Percentiles rank a stretch among this genome's conserved stretches.
These are phyloP conservation scores for Echeveria elegans DNA, from an alignment of 164 flowering plant genomes.

Conservation along the genomic window DNA sequence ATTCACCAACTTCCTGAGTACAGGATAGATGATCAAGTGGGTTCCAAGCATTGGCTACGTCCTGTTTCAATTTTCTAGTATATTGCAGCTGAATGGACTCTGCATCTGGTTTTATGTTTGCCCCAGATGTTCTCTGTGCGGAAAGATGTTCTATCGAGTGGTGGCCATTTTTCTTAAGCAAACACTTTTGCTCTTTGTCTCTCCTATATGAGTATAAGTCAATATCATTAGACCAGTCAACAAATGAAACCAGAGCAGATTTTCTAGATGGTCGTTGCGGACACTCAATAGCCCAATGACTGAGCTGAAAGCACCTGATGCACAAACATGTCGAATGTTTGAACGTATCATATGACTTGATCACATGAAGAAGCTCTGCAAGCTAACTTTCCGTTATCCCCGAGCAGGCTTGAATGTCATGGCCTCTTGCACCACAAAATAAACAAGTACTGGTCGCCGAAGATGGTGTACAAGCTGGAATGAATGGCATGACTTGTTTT, in stretches of 20 bases:
- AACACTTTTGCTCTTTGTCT: slow-evolving; percentile 1
- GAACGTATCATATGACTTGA: slow-evolving; percentile 18
- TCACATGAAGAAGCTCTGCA: slow-evolving; percentile 37
- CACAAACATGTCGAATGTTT: slow-evolving; percentile 41
- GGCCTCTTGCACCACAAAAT: slow-evolving; percentile 68
- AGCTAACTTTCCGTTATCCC: slow-evolving; percentile 39
- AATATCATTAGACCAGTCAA: neutral
- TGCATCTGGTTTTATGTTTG: neutral
- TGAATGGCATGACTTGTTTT: slow-evolving; percentile 39
- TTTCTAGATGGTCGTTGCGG: slow-evolving; percentile 29
- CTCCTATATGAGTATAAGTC: neutral
- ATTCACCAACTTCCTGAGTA: slow-evolving; percentile 18
- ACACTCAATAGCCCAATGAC: slow-evolving; percentile 72
- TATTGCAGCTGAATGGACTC: neutral
- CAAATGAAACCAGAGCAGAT: neutral
- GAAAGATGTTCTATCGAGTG: too few relatives aligned
- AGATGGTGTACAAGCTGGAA: slow-evolving; percentile 13
- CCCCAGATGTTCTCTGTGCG: too few relatives aligned
- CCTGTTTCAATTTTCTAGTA: neutral
- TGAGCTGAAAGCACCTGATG: slow-evolving; percentile 56
- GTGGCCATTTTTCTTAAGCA: too few relatives aligned
- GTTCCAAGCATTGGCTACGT: neutral
- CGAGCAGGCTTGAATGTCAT: slow-evolving; percentile 44
- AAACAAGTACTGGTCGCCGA: slow-evolving; percentile 27
- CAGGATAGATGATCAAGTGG: neutral